Percentiles rank a stretch among this genome's conserved stretches.
Conservation (phyloP, 306 rosid species). For the Cucumis melo region DNA sequence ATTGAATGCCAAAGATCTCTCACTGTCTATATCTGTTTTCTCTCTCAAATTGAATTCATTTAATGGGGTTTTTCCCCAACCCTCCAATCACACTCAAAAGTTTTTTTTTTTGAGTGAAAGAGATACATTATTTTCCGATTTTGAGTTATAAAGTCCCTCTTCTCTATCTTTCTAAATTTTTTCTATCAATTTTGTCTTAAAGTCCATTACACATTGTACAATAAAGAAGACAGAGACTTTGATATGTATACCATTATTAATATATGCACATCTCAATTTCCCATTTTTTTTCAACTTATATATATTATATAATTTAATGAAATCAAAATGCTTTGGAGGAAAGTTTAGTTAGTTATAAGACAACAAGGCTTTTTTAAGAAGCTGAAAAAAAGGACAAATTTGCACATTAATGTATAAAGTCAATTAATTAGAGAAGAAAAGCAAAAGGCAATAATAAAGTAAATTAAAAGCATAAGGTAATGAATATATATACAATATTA, state of each 20-base stretch:
- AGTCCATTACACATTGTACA: not conserved
- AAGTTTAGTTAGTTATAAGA: not conserved
- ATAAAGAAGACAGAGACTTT: not conserved
- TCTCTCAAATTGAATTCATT: not conserved
- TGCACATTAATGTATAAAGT: not conserved
- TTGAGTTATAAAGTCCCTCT: not conserved
- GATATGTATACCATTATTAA: not conserved
- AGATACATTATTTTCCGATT: not conserved
- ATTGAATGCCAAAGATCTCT: not conserved
- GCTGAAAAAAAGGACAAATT: not conserved
- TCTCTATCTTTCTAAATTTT: not conserved
- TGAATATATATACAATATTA: not conserved
- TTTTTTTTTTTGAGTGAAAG: not conserved
- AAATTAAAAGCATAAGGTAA: not conserved
- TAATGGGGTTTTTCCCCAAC: not conserved
- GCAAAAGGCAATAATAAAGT: not conserved
- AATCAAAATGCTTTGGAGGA: not conserved
- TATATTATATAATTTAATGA: not conserved
- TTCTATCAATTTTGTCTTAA: not conserved
- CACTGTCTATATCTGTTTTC: not conserved
- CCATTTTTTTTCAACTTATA: not conserved
- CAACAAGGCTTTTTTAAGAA: not conserved
- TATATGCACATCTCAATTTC: not conserved
- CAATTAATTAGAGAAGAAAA: not conserved
- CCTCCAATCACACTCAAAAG: not conserved